Conservation (phyloP, 2,329 filamentous ascomycete species). For the Knufia fluminis region DNA sequence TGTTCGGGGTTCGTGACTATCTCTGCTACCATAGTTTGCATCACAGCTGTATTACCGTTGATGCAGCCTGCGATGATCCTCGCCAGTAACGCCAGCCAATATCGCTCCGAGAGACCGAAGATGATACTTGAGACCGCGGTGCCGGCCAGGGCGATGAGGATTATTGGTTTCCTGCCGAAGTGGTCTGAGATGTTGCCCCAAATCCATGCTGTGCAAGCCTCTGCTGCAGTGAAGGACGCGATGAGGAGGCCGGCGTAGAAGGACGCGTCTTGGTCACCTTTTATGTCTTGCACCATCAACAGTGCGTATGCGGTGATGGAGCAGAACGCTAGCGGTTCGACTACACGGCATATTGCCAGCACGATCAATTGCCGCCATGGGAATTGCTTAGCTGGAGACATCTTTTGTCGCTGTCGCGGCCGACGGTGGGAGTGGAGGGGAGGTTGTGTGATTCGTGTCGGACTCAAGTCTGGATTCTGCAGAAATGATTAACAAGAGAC, state of each 20-base stretch:
- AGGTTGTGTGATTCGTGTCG: too few species aligned
- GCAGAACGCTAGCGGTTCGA: constrained; percentile 40
- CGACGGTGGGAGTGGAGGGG: too few species aligned
- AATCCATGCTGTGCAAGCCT: constrained; percentile 35
- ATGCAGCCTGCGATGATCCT: constrained; percentile 50
- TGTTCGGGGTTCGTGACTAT: constrained; percentile 53
- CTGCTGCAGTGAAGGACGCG: constrained; percentile 37
- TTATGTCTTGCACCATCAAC: constrained; percentile 35
- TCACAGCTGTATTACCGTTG: constrained; percentile 65
- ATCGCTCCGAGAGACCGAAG: constrained; percentile 34
- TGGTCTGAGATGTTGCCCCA: constrained; percentile 37
- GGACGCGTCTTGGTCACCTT: constrained; percentile 26
- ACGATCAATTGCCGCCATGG: too few species aligned
- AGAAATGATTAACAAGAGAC: too few species aligned
- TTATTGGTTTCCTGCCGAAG: constrained; percentile 30
- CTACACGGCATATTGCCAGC: constrained; percentile 38
- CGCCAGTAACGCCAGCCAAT: constrained; percentile 37
- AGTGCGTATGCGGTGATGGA: constrained; percentile 39
- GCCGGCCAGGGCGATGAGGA: constrained; percentile 30
- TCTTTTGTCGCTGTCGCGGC: too few species aligned
- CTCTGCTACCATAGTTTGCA: constrained; percentile 65
- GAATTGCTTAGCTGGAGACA: too few species aligned
- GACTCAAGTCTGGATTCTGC: too few species aligned
- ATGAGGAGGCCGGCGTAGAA: constrained; percentile 26
- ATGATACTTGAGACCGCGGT: constrained; percentile 35